A percentile compares a stretch with the other conserved stretches of the same genome.
phyloP scores from a whole-genome alignment of 768 basidiomycete genomes.

The Russula vinacea region DNA sequence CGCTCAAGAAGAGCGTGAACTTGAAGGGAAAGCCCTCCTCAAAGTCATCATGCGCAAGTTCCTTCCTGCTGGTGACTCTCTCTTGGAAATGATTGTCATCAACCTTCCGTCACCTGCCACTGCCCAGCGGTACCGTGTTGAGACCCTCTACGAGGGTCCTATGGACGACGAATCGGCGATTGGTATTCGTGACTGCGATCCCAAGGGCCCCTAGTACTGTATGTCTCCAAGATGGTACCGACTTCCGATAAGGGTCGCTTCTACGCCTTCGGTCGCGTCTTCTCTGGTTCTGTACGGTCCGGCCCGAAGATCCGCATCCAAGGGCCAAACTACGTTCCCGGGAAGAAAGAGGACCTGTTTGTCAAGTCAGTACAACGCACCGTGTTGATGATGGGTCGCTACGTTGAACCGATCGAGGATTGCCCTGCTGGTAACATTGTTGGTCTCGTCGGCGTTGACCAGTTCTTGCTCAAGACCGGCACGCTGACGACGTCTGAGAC shows the following conservation, averaged over 20 bases:
- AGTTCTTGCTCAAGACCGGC: conserved; percentile 99
- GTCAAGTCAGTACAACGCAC: conserved; percentile 98
- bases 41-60: conserved; percentile 99
- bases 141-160: conserved; percentile 99
- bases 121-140: conserved; percentile 97
- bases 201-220: conserved; percentile 95
- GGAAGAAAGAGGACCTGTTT: conserved; percentile 98
- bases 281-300: conserved; percentile 94
- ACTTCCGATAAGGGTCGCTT: conserved; percentile 99
- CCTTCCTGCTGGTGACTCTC: conserved; percentile 97
- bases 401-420: conserved; percentile 97
- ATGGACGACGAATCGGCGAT: conserved; percentile 99
- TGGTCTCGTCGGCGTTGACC: conserved; percentile 99
- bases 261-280: conserved; percentile 99
- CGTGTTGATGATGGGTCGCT: conserved; percentile 99
- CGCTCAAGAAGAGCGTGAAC: conserved; percentile 80
- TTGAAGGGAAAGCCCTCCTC: conserved; percentile 93
- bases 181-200: conserved; percentile 96
- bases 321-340: conserved; percentile 97
- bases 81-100: conserved; percentile 99
- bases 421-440: conserved; percentile 98
- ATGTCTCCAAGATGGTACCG: conserved; percentile 99
- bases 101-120: conserved; percentile 97
- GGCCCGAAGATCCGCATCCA: conserved; percentile 99
- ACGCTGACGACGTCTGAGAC: conserved; percentile 97